These are phyloP conservation scores for Coniferiporia sulphurascens DNA, from an alignment of 1,284 basidiomycete genomes.

Conservation along the genomic window DNA sequence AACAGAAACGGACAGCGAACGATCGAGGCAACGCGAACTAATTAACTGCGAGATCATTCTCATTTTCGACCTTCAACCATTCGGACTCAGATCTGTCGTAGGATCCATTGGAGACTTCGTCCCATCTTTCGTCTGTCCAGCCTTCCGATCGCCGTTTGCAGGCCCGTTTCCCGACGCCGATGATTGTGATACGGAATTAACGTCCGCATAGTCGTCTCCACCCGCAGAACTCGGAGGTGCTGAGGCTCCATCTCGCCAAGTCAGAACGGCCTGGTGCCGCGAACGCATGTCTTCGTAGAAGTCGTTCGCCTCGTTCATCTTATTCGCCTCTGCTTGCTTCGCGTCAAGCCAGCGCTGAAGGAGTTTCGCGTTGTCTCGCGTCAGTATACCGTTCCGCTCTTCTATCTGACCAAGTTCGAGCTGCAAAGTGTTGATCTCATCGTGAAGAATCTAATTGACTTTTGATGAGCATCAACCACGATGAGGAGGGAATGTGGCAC, in stretches of 20 bases:
- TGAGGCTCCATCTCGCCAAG: constrained; percentile 41
- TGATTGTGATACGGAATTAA: constrained; percentile 23
- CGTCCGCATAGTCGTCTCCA: constrained; percentile 25
- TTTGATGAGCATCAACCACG: background rate
- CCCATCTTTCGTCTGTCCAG: constrained; percentile 64
- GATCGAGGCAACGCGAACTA: background rate
- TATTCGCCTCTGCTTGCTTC: constrained; percentile 89
- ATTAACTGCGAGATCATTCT: background rate
- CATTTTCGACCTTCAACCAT: constrained; percentile 71
- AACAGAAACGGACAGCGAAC: background rate
- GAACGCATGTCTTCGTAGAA: constrained; percentile 80
- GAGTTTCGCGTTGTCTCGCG: constrained; percentile 90
- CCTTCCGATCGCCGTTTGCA: constrained; percentile 42
- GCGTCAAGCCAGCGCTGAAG: constrained; percentile 94
- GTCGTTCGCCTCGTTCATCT: constrained; percentile 90
- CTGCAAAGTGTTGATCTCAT: constrained; percentile 88
- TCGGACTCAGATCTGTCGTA: constrained; percentile 76
- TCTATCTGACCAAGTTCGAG: constrained; percentile 89
- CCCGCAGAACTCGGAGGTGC: constrained; percentile 12
- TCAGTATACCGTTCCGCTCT: constrained; percentile 79
- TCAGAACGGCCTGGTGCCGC: constrained; percentile 51
- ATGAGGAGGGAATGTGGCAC: background rate
- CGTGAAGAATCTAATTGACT: constrained; percentile 73
- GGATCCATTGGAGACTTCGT: constrained; percentile 61
- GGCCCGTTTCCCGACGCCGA: constrained; percentile 69